A percentile compares a stretch with the other conserved stretches of the same genome.
Evolutionary conservation across 2,329 filamentous ascomycete species (phyloP).

Genomic region (Blastomyces emzantsi): DNA sequence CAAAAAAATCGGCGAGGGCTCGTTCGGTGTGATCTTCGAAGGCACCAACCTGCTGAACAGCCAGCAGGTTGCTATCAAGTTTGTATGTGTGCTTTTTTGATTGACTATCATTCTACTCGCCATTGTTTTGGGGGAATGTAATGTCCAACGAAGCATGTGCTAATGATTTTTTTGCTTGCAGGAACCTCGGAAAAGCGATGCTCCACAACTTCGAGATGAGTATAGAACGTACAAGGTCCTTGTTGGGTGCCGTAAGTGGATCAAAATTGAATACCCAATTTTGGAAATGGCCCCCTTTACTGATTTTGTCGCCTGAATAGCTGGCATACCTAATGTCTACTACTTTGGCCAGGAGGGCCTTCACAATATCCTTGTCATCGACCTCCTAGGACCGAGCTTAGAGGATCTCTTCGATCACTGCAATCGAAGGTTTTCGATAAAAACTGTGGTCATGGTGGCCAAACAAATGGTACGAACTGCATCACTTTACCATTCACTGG

Average conservation of each 20-base stretch:
- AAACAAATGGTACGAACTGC: slow-evolving; percentile 76
- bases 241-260: slow-evolving; percentile 88
- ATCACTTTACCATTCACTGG: neutral
- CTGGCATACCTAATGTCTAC: slow-evolving; percentile 98
- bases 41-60: slow-evolving; percentile 98
- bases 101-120: slow-evolving; percentile 13
- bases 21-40: slow-evolving; percentile 97
- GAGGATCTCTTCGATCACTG: slow-evolving; percentile 98
- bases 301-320: slow-evolving; percentile 40
- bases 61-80: slow-evolving; percentile 99
- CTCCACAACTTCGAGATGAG: slow-evolving; percentile 93
- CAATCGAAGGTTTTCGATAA: slow-evolving; percentile 87
- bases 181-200: slow-evolving; percentile 98
- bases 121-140: slow-evolving; percentile 12
- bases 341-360: slow-evolving; percentile 98
- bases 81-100: slow-evolving; percentile 50
- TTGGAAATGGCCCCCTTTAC: slow-evolving; percentile 12
- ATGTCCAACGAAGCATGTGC: slow-evolving; percentile 9
- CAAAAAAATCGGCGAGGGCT: slow-evolving; percentile 99
- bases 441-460: slow-evolving; percentile 98
- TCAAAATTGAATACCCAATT: slow-evolving; percentile 6
- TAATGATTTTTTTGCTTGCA: slow-evolving; percentile 30
- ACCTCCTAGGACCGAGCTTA: slow-evolving; percentile 85
- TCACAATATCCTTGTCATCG: slow-evolving; percentile 97
- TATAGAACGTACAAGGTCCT: slow-evolving; percentile 99